Evolutionary conservation across 176 grass and related monocot genomes (phyloP), one percentile per base, ranked within the genome.

Genomic region (Pharus latifolius): DNA sequence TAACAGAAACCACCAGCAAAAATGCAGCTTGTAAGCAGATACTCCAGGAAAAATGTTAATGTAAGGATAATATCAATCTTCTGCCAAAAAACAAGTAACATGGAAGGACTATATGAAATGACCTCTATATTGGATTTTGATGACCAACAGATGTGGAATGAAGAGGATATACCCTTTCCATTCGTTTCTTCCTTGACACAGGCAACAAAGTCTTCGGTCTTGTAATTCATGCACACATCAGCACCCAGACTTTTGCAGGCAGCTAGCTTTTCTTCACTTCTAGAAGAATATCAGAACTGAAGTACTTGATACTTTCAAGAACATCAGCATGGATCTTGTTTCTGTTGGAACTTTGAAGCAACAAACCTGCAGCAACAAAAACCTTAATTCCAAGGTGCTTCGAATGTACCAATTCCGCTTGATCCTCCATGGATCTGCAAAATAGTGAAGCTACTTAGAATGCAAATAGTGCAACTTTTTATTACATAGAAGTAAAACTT

Each of bases 361-460:
- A 65, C 77, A 75, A 40, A 97, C 89, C 86, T 97, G 89, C 89
- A 26, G 89, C 90, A 2, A 83, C 46, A 41, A 92, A 92, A 62
- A 97, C 89, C 81, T 85, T 92, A n/a, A 83, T 85, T 59, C 84
- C 89, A 3, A 92, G 76, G 47, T 88, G 70, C 56, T 92, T 97
- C 0, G 16, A 97, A 97, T 6, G 94, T 97, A 38, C 94, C 94
- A 14, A 92, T 97, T 75, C 94, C 89, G 63, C 89, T 97, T 10
- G 94, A 97, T 85, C 89, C 94, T 46, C 94, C 89, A 63, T 97
- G 89, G 71, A 92, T 63, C 94, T 97, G 81, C 60, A 64, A 83
- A 71, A 53, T 59, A 42, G 5, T 15, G 4, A 30, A 59, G 12
- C 12, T 25, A 26, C 45, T 18, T 5, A 45, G 7, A n/a, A n/a